Percentiles rank a stretch among this genome's conserved stretches.
These are phyloP conservation scores for Cladosporium sp. DNA, from an alignment of 2,329 filamentous ascomycete genomes.

Conservation along the genomic window DNA sequence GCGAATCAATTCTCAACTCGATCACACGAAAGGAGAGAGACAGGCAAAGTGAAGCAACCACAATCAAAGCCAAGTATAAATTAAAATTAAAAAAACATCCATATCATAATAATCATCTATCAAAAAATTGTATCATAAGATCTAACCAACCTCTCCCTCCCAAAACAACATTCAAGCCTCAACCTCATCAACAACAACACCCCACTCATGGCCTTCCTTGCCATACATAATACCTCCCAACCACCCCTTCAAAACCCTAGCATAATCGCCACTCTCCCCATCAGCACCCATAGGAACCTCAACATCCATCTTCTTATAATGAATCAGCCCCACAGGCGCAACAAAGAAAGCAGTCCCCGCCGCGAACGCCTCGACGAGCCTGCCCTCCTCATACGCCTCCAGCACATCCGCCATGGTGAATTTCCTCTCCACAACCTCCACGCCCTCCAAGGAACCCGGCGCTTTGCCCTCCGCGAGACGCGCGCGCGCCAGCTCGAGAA, in stretches of 20 bases:
- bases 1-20: too few species aligned
- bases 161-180: conserved; percentile 1
- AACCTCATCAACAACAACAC: conserved; percentile 20
- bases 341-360: conserved; percentile 70
- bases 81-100: too few species aligned
- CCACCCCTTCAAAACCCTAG: conserved; percentile 41
- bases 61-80: too few species aligned
- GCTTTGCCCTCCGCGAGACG: conserved; percentile 44
- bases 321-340: conserved; percentile 41
- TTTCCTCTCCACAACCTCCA: conserved; percentile 73
- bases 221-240: conserved; percentile 48
- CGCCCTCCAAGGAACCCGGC: conserved; percentile 31
- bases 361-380: conserved; percentile 79
- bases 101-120: too few species aligned
- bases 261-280: conserved; percentile 40
- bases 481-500: conserved; percentile 66
- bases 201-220: conserved; percentile 44
- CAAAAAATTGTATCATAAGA: too few species aligned
- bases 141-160: too few species aligned
- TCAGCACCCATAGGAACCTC: conserved; percentile 35
- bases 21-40: too few species aligned
- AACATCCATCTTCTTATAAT: conserved; percentile 42
- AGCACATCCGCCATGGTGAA: conserved; percentile 77
- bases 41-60: too few species aligned
- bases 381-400: conserved; percentile 66